Base-by-base conservation (phyloP, 2,329 filamentous ascomycete species). In the Cladobotryum protrusum region DNA sequence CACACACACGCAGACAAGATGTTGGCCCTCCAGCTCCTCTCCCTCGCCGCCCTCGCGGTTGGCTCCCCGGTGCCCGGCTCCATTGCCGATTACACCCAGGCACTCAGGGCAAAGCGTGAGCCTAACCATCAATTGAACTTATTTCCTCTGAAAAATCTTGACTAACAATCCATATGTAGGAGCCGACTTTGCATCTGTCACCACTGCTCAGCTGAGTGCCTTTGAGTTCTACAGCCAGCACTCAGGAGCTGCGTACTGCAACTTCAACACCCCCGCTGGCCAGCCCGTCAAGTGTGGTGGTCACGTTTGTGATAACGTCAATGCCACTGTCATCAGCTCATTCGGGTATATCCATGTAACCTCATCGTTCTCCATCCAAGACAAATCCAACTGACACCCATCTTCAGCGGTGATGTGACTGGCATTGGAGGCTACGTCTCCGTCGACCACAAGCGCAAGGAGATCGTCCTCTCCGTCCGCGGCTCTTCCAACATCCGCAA, bases 381-480 rank as follows among this genome's bases (percentile, higher is more conserved):
- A 24, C n/a, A 20, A 8, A 20, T 24, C 7, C 41, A 37, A 14
- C 34, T 53, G 48, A 47, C 43, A 57, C 6, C 53, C 5, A 54
- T 15, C 8, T 15, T 53, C 43, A 77, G 73, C 19, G 74, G 70
- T 6, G 43, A 53, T 9, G 32, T 58, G 20, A 72, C 75, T 3
- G 75, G 75, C 50, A 69, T 76, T 41, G 64, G 72, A 34, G 78
- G 75, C 50, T 78, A 77, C 50, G 69, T 82, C 18, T 72, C 74
- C 20, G 65, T 73, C 18, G 80, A 84, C 61, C 54, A 67, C 15
- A 61, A 60, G 19, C 72, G 70, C 54, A 57, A 71, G 48, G 69
- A 79, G 50, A 80, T 87, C 52, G 77, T 86, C 43, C 62, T 85
- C 39, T 72, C 79, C 32, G 73, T 83, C 66, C 77, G 81, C 37